Conservation (phyloP, 192 early-diverging fungal genomes). For the Coemansia sp. region DNA sequence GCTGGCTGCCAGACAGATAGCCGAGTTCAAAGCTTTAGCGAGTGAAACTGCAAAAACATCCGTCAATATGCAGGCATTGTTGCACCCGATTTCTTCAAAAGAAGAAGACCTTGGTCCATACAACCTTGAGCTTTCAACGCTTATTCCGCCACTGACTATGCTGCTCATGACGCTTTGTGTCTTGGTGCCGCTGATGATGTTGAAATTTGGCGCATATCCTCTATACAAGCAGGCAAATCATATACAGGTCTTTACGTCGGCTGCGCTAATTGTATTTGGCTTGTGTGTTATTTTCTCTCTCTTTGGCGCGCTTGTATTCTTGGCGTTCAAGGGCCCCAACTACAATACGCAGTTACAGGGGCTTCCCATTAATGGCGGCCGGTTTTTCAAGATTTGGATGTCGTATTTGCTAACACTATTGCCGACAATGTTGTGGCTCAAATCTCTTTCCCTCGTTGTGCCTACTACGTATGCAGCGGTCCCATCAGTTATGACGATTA, state of each 20-base stretch:
- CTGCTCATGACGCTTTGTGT: neutral
- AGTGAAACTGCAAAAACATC: neutral
- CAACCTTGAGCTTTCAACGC: neutral
- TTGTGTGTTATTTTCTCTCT: neutral
- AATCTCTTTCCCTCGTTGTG: neutral
- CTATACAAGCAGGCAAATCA: neutral
- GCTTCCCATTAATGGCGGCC: neutral
- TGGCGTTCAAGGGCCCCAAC: neutral
- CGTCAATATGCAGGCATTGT: neutral
- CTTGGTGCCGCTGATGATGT: neutral
- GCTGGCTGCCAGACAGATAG: neutral
- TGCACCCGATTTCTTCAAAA: neutral
- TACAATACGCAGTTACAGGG: neutral
- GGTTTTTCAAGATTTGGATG: slow-evolving; percentile 1
- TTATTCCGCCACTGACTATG: neutral
- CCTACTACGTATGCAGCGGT: neutral
- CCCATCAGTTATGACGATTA: neutral
- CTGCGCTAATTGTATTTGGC: neutral
- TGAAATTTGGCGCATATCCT: neutral
- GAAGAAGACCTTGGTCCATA: neutral
- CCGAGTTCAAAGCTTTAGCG: neutral
- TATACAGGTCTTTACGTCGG: neutral
- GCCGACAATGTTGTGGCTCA: neutral
- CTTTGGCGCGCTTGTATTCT: neutral
- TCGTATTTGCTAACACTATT: neutral